Evolutionary conservation across 805 yeast species (phyloP), one percentile per base, ranked within the genome.

Genomic region (Candida golubevii): DNA sequence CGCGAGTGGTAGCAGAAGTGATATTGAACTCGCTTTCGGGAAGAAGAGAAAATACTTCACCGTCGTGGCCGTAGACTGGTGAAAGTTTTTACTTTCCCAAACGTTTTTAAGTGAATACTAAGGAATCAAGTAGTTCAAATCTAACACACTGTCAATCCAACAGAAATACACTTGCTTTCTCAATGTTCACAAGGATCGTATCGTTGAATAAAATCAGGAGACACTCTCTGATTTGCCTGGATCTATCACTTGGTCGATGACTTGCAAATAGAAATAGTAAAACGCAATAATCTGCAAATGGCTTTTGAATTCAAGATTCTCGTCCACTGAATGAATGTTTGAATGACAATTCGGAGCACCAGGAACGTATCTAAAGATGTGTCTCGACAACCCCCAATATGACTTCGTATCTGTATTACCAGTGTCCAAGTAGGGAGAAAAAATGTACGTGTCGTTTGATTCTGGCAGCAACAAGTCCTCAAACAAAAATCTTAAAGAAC

Each of bases 361-460:
- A 2, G 71, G 69, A 9, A 61, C 44, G 47, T 56, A 79, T 54
- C 86, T 67, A 65, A 69, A 80, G 42, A 80, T 78, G 56, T 78
- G 69, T 38, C 66, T 65, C 9, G 82, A 69, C 53, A 80, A 65
- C 42, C 68, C 62, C 81, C 83, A 78, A 58, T 80, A 80, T 45
- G 74, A 65, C 51, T 70, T 71, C 13, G 85, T 79, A 58, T 80
- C 86, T 3, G 86, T 80, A 57, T 80, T 80, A 10, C 79, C 84
- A 12, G 81, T 66, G 61, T 74, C 69, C 14, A 78, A 54, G 30
- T 67, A 66, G 18, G 84, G 82, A 1, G 82, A 60, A 23, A 60
- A 41, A 12, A 49, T 44, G 36, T 38, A 46, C 5, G 50, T 39
- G 5, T 46, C 50, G 38, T 46, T 39, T 13, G 35, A 12, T 2